Conservation (phyloP, 2,329 filamentous ascomycete genomes). For the Setomelanomma holmii region DNA sequence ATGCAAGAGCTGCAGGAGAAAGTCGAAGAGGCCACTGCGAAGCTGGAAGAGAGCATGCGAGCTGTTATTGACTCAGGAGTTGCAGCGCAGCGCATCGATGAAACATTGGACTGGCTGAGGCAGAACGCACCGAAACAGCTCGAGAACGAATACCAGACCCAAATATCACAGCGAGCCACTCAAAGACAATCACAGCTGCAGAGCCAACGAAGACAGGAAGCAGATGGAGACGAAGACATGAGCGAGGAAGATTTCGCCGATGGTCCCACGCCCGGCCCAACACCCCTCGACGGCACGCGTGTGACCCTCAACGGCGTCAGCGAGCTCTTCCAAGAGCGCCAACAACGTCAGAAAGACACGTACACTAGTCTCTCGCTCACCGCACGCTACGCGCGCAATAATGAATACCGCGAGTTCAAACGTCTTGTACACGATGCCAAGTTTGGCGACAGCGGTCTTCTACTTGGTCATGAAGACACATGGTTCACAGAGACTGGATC, state of each 20-base stretch:
- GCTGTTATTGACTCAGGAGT: constrained; percentile 64
- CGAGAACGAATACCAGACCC: constrained; percentile 41
- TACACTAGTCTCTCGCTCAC: constrained; percentile 50
- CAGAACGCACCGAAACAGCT: constrained; percentile 40
- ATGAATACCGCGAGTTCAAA: constrained; percentile 68
- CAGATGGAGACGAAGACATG: constrained; percentile 34
- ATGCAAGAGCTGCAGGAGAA: constrained; percentile 51
- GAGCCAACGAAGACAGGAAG: constrained; percentile 26
- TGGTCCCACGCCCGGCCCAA: constrained; percentile 48
- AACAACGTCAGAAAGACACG: constrained; percentile 52
- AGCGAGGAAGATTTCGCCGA: constrained; percentile 46
- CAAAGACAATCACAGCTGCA: constrained; percentile 39
- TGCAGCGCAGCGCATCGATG: constrained; percentile 54
- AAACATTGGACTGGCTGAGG: constrained; percentile 53
- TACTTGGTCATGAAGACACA: constrained; percentile 62
- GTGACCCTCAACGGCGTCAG: constrained; percentile 43
- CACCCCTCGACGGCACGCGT: constrained; percentile 43
- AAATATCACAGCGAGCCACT: constrained; percentile 46
- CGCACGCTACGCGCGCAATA: constrained; percentile 64
- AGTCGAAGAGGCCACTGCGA: constrained; percentile 60
- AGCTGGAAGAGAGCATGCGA: constrained; percentile 65
- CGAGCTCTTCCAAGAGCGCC: constrained; percentile 46
- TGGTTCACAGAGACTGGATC: constrained; percentile 67
- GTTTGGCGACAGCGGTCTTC: constrained; percentile 60
- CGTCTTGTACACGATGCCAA: constrained; percentile 67